Conservation (phyloP, 1,139 yeast genomes). For the Scheffersomyces segobiensis region DNA sequence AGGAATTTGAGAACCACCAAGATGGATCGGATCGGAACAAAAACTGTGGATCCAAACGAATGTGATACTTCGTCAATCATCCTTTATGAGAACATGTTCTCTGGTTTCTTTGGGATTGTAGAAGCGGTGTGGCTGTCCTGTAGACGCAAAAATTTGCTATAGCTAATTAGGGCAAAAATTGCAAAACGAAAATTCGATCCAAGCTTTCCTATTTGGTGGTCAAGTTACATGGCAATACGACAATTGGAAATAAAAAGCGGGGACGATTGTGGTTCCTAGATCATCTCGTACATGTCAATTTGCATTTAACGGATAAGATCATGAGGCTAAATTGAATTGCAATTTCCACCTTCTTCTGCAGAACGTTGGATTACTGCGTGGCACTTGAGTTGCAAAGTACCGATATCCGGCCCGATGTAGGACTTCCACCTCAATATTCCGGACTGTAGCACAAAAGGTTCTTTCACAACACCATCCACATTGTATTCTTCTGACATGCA, state of each 20-base stretch:
- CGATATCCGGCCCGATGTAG: neutral
- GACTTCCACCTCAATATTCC: neutral
- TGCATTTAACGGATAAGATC: neutral
- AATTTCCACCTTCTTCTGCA: neutral
- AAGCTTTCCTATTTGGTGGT: neutral
- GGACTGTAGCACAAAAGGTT: neutral
- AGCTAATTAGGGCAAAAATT: neutral
- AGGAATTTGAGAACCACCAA: too few species aligned
- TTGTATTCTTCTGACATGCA: neutral
- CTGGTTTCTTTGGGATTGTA: neutral
- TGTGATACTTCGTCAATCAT: neutral
- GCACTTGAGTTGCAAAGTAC: neutral
- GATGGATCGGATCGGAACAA: neutral
- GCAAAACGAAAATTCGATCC: neutral
- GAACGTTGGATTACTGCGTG: neutral
- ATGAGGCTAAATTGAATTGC: too few species aligned
- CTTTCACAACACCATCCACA: neutral
- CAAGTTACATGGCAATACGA: neutral
- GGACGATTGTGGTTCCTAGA: neutral
- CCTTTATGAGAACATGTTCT: neutral
- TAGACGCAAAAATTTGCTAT: neutral
- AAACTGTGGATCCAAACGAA: neutral
- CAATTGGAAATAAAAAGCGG: neutral
- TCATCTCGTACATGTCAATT: neutral
- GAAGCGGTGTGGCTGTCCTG: neutral